These are phyloP conservation scores for Rickenella mellea DNA, from an alignment of 768 basidiomycete species.

Conservation along the genomic window DNA sequence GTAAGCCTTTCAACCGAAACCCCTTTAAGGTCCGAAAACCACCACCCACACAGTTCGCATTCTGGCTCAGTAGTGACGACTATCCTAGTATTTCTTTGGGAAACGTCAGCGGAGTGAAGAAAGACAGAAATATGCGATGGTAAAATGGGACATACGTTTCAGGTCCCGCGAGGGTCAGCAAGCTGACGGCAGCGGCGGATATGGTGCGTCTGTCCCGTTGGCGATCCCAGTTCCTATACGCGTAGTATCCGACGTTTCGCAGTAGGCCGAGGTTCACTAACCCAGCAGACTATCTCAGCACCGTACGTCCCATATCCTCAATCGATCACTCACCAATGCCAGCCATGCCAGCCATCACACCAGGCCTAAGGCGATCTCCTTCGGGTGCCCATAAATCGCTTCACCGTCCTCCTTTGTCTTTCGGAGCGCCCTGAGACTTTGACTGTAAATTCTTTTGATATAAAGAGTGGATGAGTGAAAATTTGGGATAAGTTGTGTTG, in stretches of 20 bases:
- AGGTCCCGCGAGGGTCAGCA: conserved; percentile 53
- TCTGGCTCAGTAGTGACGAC: no score
- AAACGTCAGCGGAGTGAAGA: no score
- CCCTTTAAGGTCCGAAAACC: no score
- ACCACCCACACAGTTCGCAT: no score
- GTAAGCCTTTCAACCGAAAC: no score
- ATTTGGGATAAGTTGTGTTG: neutral
- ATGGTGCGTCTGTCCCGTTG: conserved; percentile 61
- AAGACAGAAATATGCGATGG: no score
- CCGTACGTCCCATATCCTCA: no score
- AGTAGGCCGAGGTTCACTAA: conserved; percentile 57
- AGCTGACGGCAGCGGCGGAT: conserved; percentile 45
- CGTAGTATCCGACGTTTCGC: conserved; percentile 51
- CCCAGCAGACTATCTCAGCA: no score
- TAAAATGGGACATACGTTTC: conserved; percentile 67
- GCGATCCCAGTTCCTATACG: conserved; percentile 56
- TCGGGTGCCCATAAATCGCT: conserved; percentile 40
- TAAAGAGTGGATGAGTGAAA: conserved; percentile 11
- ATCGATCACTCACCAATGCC: conserved; percentile 55
- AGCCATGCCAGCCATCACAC: conserved; percentile 54
- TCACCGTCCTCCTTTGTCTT: conserved; percentile 51
- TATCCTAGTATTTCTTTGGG: no score
- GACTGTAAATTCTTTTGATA: conserved; percentile 21
- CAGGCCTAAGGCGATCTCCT: conserved; percentile 54
- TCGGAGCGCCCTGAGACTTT: conserved; percentile 58